A percentile compares a stretch with the other conserved stretches of the same genome.
Conservation (phyloP, 129 eudicot genomes). For the Scalesia atractyloides region DNA sequence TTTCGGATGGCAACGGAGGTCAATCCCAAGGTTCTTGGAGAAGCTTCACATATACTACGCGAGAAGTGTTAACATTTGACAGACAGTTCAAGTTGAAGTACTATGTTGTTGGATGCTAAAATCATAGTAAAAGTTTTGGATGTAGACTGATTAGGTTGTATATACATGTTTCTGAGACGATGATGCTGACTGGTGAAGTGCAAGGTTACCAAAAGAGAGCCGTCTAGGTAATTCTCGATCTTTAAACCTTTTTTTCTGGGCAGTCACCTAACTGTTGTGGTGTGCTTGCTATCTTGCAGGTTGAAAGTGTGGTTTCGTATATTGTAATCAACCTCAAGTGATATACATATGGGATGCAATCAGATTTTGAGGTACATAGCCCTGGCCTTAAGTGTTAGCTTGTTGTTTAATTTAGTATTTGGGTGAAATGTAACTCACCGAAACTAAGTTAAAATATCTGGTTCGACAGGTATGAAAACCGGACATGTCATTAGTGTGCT, state of each 20-base stretch:
- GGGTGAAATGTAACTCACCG: neutral
- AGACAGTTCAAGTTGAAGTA: slow-evolving; percentile 8
- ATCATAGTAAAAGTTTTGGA: slow-evolving; percentile 22
- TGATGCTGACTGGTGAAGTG: slow-evolving; percentile 24
- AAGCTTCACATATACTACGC: slow-evolving; percentile 23
- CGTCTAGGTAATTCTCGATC: slow-evolving; percentile 3
- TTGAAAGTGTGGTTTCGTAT: neutral
- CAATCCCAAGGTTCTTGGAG: slow-evolving; percentile 54
- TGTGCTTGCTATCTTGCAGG: slow-evolving; percentile 22
- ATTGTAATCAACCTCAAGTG: neutral
- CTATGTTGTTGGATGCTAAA: slow-evolving; percentile 1
- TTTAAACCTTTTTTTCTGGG: neutral
- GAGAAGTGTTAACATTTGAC: slow-evolving; percentile 20
- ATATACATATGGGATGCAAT: neutral
- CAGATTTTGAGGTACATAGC: slow-evolving; percentile 9
- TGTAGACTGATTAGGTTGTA: slow-evolving; percentile 27
- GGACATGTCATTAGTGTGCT: slow-evolving; percentile 3
- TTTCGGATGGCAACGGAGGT: slow-evolving; percentile 64
- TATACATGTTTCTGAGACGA: slow-evolving; percentile 22
- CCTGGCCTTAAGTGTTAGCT: slow-evolving; percentile 1
- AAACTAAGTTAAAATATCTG: neutral
- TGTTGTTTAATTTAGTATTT: neutral
- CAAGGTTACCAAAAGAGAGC: slow-evolving; percentile 11
- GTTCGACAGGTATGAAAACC: neutral
- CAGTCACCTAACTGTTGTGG: slow-evolving; percentile 7